Evolutionary conservation across 768 basidiomycete species (phyloP), one percentile per base, ranked within the genome.

Genomic region (Russula earlei): DNA sequence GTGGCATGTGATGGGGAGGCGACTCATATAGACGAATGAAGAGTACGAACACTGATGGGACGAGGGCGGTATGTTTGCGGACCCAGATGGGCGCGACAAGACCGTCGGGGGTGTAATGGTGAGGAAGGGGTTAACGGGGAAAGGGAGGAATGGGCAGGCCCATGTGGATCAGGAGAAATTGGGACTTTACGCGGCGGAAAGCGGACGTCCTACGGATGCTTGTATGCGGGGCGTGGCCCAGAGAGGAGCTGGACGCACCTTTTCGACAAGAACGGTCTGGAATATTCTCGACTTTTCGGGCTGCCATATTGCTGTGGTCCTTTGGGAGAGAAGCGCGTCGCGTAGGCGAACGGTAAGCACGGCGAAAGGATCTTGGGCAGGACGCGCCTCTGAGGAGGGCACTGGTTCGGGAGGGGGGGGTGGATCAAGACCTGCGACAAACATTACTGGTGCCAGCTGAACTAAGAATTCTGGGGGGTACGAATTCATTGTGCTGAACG

Each of bases 1-100:
- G 70, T 1, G 76, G 67, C 6, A 72, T 65, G n/a, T 69, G 62
- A 27, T 59, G 52, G 11, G 69, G 68, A 0, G 78, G 76, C 20
- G 72, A 72, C 67, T 97, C 94, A 65, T 76, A 92, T 58, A 98
- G 75, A 53, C 89, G 82, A 53, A 89, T 71, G 68, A 97, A 96
- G 58, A 96, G 75, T 9, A 98, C 88, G 68, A 97, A 95, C 0
- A 97, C 94, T 22, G 90, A 85, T 0, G 96, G 96, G 0, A 97
- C 71, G 31, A 96, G 82, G 1, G 89, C 82, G 0, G 89, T 89
- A 65, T 99, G 96, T 70, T 98, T 99, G 42, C 93, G 79, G 33
- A 98, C 83, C 96, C 96, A 99, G 67, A 98, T 91, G 1, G 96
- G 96, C 3, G 96, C 92, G 51, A 99, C 91, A 52, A 99, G 72